A percentile compares a stretch with the other conserved stretches of the same genome.
phyloP scores from a whole-genome alignment of 2,329 filamentous ascomycete genomes.

The Zasmidium citrigriseum region DNA sequence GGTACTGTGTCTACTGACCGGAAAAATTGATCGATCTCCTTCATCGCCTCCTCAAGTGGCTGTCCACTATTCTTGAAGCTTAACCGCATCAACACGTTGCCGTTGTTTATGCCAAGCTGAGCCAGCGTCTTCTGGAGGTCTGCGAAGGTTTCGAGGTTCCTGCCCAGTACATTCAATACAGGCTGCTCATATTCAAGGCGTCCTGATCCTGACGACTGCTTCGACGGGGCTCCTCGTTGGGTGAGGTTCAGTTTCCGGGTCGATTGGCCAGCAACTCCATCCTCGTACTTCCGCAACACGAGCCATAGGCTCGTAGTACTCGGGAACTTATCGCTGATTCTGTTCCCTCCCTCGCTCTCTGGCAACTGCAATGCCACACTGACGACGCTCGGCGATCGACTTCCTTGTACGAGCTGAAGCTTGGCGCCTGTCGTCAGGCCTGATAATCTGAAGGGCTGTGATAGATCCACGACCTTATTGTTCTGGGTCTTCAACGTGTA shows the following conservation, averaged over 20 bases:
- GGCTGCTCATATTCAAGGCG: constrained; percentile 87
- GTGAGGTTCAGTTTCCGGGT: constrained; percentile 71
- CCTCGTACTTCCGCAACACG: constrained; percentile 86
- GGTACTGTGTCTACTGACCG: constrained; percentile 43
- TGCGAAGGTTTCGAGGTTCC: constrained; percentile 72
- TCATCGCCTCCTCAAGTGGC: constrained; percentile 83
- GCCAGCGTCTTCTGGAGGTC: constrained; percentile 88
- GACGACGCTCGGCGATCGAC: constrained; percentile 80
- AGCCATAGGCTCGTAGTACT: constrained; percentile 89
- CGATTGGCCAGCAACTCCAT: constrained; percentile 59
- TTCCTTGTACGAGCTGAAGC: constrained; percentile 85
- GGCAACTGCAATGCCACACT: constrained; percentile 88
- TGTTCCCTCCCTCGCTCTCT: constrained; percentile 65
- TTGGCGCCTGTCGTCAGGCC: constrained; percentile 84
- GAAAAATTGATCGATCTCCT: constrained; percentile 76
- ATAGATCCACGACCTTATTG: constrained; percentile 83
- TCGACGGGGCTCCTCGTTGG: constrained; percentile 71
- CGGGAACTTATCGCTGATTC: constrained; percentile 81
- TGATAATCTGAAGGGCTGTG: constrained; percentile 78
- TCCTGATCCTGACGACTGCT: constrained; percentile 60
- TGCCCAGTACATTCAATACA: constrained; percentile 78
- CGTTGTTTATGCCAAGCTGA: constrained; percentile 83
- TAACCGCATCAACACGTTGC: constrained; percentile 76
- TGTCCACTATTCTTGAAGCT: constrained; percentile 74
- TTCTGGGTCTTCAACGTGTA: constrained; percentile 86